Conservation (phyloP, 441 rosid genomes). For the Lepidium campestre region DNA sequence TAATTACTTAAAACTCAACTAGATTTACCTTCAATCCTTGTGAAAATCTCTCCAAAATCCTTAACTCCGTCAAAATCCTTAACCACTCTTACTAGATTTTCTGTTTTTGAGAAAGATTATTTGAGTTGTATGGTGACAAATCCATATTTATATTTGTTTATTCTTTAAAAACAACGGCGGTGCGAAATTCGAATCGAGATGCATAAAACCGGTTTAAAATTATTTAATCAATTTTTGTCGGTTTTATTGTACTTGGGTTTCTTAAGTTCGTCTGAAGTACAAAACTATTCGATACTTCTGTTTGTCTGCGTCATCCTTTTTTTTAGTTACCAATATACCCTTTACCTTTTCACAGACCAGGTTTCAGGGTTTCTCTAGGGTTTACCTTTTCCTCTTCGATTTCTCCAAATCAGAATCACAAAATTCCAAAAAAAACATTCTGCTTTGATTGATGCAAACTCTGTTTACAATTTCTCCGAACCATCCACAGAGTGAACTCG, state of each 20-base stretch:
- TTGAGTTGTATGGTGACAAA: no score
- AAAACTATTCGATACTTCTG: neutral
- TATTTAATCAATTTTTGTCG: neutral
- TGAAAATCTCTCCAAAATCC: no score
- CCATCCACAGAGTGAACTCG: neutral
- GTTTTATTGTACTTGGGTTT: neutral
- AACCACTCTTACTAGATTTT: no score
- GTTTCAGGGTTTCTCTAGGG: conserved; percentile 7
- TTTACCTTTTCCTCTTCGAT: neutral
- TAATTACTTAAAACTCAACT: no score
- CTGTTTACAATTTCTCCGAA: neutral
- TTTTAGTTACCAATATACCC: neutral
- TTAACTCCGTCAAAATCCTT: no score
- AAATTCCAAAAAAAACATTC: neutral
- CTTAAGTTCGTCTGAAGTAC: neutral
- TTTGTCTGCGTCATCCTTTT: neutral
- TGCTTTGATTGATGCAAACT: neutral
- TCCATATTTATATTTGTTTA: no score
- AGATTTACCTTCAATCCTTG: no score
- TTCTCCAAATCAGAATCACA: neutral
- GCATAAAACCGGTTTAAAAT: neutral
- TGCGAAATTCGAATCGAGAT: neutral
- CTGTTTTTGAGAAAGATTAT: no score
- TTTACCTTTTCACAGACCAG: neutral
- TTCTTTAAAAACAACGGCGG: neutral